Percentiles rank a stretch among this genome's conserved stretches.
phyloP scores from a whole-genome alignment of 164 flowering plant species.

The Tetrastigma voinierianum region DNA sequence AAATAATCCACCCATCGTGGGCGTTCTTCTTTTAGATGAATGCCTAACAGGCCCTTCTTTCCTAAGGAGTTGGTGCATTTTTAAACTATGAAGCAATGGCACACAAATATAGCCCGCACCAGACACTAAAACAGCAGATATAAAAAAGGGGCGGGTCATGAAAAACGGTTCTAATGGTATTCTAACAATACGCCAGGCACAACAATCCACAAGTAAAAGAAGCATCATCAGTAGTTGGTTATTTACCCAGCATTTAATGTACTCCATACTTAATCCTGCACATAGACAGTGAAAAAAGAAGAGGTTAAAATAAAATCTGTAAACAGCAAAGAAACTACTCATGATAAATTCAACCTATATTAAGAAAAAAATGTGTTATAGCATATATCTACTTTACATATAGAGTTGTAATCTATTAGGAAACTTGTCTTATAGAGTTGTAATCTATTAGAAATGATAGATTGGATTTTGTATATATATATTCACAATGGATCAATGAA shows the following conservation, averaged over 20 bases:
- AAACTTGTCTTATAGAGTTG: too few species aligned
- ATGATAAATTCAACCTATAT: too few species aligned
- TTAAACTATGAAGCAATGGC: constrained; percentile 59
- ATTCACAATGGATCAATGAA: too few species aligned
- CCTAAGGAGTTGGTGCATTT: constrained; percentile 45
- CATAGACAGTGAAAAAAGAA: constrained; percentile 7
- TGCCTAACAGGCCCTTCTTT: constrained; percentile 50
- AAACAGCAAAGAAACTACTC: too few species aligned
- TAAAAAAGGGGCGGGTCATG: constrained; percentile 68
- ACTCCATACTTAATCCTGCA: constrained; percentile 69
- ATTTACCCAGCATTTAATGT: constrained; percentile 57
- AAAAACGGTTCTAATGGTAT: constrained; percentile 68
- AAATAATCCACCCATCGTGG: constrained; percentile 92
- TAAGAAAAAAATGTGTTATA: too few species aligned
- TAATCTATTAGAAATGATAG: too few species aligned
- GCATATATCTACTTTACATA: too few species aligned
- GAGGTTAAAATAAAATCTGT: background rate
- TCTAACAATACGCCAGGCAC: constrained; percentile 88
- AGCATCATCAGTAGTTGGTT: constrained; percentile 43
- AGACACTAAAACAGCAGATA: constrained; percentile 54
- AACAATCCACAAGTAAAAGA: constrained; percentile 70
- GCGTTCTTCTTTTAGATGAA: constrained; percentile 51
- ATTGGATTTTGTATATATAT: too few species aligned
- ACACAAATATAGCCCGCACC: constrained; percentile 65
- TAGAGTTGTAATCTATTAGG: too few species aligned